phyloP scores from a whole-genome alignment of 495 filamentous ascomycete species.

The Hypoxylon crocopeplum region DNA sequence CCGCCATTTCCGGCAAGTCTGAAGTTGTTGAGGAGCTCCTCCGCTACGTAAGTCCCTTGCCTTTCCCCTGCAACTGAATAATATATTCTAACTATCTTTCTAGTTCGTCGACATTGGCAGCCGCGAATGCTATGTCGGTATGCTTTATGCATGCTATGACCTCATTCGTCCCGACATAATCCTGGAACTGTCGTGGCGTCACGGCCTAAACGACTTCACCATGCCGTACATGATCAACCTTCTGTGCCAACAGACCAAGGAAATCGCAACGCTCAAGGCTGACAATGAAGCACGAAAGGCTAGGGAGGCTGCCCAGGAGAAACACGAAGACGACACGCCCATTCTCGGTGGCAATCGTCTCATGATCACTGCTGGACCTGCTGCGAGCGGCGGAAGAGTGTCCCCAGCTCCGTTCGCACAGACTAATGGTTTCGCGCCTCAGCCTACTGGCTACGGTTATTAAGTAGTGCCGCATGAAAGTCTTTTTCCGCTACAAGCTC shows the following conservation, averaged over 20 bases:
- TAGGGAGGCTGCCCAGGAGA: slow-evolving; percentile 83
- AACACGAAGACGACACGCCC: slow-evolving; percentile 88
- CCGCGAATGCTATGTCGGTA: slow-evolving; percentile 98
- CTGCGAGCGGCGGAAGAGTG: slow-evolving; percentile 48
- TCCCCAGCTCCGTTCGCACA: slow-evolving; percentile 72
- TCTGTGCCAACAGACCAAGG: slow-evolving; percentile 85
- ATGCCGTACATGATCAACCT: slow-evolving; percentile 99
- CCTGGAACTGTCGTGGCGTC: slow-evolving; percentile 96
- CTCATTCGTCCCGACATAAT: slow-evolving; percentile 90
- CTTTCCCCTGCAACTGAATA: slow-evolving; percentile 16
- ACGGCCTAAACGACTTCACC: slow-evolving; percentile 93
- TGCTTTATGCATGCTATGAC: slow-evolving; percentile 99
- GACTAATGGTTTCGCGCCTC: slow-evolving; percentile 81
- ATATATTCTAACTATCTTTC: slow-evolving; percentile 37
- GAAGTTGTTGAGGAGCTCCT: slow-evolving; percentile 96
- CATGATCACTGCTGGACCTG: slow-evolving; percentile 96
- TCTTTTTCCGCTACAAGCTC: background rate
- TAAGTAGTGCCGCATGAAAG: slow-evolving; percentile 34
- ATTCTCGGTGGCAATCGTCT: slow-evolving; percentile 91
- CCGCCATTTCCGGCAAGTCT: slow-evolving; percentile 89
- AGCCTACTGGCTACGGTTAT: slow-evolving; percentile 73
- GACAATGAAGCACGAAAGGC: slow-evolving; percentile 98
- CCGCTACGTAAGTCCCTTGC: slow-evolving; percentile 80
- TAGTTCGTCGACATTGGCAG: slow-evolving; percentile 99
- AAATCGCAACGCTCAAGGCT: slow-evolving; percentile 84